These are phyloP conservation scores for Arthrinium puccinioides DNA, from an alignment of 2,329 filamentous ascomycete species.

Conservation along the genomic window DNA sequence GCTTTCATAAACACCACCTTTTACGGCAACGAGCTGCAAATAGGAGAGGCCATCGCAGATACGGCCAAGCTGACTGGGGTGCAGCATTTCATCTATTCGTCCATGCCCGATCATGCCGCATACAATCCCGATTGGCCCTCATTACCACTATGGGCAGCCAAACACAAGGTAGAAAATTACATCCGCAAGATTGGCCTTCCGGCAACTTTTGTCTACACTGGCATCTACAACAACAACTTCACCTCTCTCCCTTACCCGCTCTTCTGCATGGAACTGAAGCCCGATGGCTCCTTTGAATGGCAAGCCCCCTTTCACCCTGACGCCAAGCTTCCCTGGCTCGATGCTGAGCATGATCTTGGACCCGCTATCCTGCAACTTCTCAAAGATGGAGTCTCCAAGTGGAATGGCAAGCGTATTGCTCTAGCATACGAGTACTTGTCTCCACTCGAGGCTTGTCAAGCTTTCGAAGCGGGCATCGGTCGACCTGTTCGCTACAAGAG, in stretches of 20 bases:
- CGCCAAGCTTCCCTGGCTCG: constrained; percentile 85
- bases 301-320: constrained; percentile 89
- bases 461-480: constrained; percentile 72
- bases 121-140: constrained; percentile 73
- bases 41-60: constrained; percentile 82
- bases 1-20: constrained; percentile 98
- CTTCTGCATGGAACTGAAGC: constrained; percentile 87
- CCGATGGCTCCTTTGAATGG: constrained; percentile 85
- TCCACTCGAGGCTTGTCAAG: constrained; percentile 71
- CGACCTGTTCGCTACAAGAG: constrained; percentile 72
- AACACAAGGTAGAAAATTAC: constrained; percentile 90
- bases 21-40: constrained; percentile 87
- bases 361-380: constrained; percentile 89
- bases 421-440: constrained; percentile 86
- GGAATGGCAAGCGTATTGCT: constrained; percentile 72
- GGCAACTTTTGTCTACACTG: constrained; percentile 89
- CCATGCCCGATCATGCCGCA: constrained; percentile 89
- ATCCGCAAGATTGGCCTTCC: constrained; percentile 74
- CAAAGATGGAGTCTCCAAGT: constrained; percentile 83
- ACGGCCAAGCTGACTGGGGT: constrained; percentile 79
- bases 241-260: constrained; percentile 86
- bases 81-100: constrained; percentile 91
- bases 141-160: constrained; percentile 84
- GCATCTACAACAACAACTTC: constrained; percentile 99
- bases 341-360: constrained; percentile 93